Evolutionary conservation across 805 yeast genomes (phyloP).

Genomic region (Saturnispora serradocipensis): DNA sequence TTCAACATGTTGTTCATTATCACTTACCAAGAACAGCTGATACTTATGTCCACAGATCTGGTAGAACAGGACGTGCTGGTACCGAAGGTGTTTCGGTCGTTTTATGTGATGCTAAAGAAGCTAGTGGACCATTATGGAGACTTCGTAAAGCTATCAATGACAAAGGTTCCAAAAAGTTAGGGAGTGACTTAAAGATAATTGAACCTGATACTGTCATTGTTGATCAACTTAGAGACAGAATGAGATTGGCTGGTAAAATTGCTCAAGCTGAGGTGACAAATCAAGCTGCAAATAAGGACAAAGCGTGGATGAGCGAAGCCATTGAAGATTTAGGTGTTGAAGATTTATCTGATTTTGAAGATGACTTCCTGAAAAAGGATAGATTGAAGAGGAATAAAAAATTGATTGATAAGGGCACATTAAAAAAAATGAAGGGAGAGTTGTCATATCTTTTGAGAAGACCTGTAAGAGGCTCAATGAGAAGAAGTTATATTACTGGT

Average conservation of each 20-base stretch:
- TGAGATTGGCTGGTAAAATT: constrained; percentile 57
- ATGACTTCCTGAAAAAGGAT: constrained; percentile 55
- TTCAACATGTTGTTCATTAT: constrained; percentile 81
- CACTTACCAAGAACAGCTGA: constrained; percentile 94
- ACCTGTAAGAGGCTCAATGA: constrained; percentile 52
- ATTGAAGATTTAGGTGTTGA: constrained; percentile 91
- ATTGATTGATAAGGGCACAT: constrained; percentile 43
- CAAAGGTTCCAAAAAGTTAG: constrained; percentile 24
- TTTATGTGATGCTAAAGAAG: constrained; percentile 90
- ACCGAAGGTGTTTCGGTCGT: constrained; percentile 90
- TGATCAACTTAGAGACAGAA: constrained; percentile 60
- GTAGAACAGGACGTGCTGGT: constrained; percentile 97
- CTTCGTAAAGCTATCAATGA: constrained; percentile 46
- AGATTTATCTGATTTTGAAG: constrained; percentile 55
- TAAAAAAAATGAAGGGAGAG: constrained; percentile 38
- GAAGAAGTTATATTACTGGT: constrained; percentile 72
- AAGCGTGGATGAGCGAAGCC: constrained; percentile 77
- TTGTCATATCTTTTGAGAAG: constrained; percentile 41
- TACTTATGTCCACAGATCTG: constrained; percentile 89
- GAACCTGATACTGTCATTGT: constrained; percentile 73
- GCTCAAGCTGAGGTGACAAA: constrained; percentile 63
- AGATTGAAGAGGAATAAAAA: constrained; percentile 46
- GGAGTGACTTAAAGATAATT: constrained; percentile 49
- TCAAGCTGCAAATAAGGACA: constrained; percentile 50
- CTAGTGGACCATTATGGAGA: constrained; percentile 77